phyloP scores from a whole-genome alignment of 345 rosid genomes.

The Pugionium dolabratum region DNA sequence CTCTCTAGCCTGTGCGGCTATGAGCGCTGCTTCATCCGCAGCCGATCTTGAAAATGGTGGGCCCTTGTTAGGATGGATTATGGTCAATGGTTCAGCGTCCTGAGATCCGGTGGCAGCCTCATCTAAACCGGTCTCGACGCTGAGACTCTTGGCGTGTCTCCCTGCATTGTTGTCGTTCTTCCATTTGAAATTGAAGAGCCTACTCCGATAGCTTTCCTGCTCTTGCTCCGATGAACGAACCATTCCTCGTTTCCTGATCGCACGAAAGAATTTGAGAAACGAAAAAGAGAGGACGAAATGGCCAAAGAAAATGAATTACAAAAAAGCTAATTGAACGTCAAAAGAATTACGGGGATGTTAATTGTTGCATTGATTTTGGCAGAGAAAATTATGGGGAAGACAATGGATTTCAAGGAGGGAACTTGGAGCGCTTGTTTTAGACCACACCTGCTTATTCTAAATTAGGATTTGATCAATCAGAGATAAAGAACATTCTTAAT shows the following conservation, averaged over 20 bases:
- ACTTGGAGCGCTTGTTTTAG: slow-evolving; percentile 31
- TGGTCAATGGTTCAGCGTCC: slow-evolving; percentile 25
- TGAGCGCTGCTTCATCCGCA: slow-evolving; percentile 29
- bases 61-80: slow-evolving; percentile 21
- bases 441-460: slow-evolving; percentile 17
- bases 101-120: slow-evolving; percentile 31
- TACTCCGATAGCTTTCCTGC: slow-evolving; percentile 62
- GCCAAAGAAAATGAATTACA: slow-evolving; percentile 4
- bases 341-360: slow-evolving; percentile 7
- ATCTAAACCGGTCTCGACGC: slow-evolving; percentile 41
- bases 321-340: slow-evolving; percentile 12
- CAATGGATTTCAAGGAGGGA: slow-evolving; percentile 1
- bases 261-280: slow-evolving; percentile 7
- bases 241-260: slow-evolving; percentile 37
- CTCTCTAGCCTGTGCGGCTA: slow-evolving; percentile 41
- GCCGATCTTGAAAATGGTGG: slow-evolving; percentile 37
- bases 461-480: slow-evolving; percentile 27
- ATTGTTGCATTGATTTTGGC: slow-evolving; percentile 25
- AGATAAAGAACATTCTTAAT: slow-evolving; percentile 5
- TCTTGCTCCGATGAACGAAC: slow-evolving; percentile 54
- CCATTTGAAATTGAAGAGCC: slow-evolving; percentile 62
- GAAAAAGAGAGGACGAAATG: slow-evolving; percentile 7
- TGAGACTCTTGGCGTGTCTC: slow-evolving; percentile 52
- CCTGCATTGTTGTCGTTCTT: slow-evolving; percentile 45
- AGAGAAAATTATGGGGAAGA: slow-evolving; percentile 18